Base-by-base conservation (phyloP, 768 basidiomycete species). In the Russula brevipes region DNA sequence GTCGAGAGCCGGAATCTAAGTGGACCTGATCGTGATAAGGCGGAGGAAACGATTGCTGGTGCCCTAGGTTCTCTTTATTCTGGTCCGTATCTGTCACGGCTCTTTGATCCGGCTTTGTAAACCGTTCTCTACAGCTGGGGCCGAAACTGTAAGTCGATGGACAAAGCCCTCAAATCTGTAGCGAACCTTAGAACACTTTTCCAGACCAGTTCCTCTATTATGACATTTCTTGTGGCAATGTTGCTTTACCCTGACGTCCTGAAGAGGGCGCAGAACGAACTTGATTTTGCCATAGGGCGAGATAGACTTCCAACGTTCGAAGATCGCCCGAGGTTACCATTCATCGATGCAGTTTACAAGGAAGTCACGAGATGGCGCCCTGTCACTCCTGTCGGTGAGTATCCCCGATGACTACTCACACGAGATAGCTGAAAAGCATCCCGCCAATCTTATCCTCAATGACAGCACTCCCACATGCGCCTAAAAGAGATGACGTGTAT, bases 261-360 rank as follows among this genome's bases (percentile, higher is more conserved):
- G 42, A 56, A 38, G 16, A 31, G 5, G 24, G 57, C 50, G 1
- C 61, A 58, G 36, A 11, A 30, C 11, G 63, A 64, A 44, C 14
- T 64, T 9, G 63, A 64, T 36, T 17, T 16, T 12, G 61, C 57
- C 16, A 17, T 45, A 46, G 61, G 55, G 31, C 46, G 56, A 35
- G 44, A 50, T 12, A 47, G 61, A 2, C 61, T 63, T 35, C 61
- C 61, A 3, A 57, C 56, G 9, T 63, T 57, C 12, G 61, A 58
- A 19, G 61, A 63, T 30, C 53, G 53, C 12, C 38, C 19, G 2
- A 54, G 38, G 24, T 24, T 24, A 24, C 24, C 24, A 24, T 24
- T 24, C 1, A 24, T 24, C 24, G 24, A 24, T 24, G 39, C 52
- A 1, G 52, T 61, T 11, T 61, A 36, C 46, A 46, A 47, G 36